A percentile compares a stretch with the other conserved stretches of the same genome.
Conservation (phyloP, 768 basidiomycete species). For the Lepiota subincarnata region DNA sequence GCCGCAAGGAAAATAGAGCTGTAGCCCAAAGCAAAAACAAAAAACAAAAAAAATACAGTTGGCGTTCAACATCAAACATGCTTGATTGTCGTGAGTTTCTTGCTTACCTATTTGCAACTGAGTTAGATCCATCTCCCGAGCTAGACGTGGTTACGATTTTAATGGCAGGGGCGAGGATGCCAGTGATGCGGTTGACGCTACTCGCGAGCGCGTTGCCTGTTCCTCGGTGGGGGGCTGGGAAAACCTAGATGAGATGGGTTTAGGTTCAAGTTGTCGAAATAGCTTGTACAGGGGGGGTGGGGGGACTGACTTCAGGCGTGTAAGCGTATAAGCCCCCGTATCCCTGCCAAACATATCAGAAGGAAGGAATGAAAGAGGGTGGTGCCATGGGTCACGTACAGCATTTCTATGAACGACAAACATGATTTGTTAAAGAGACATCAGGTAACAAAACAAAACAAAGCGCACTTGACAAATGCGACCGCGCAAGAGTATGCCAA, state of each 20-base stretch:
- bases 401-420: not conserved
- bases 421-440: not conserved
- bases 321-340: slow-evolving; percentile 54
- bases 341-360: slow-evolving; percentile 26
- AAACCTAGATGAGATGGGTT: slow-evolving; percentile 24
- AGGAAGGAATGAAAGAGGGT: not conserved
- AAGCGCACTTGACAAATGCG: slow-evolving; percentile 35
- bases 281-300: not conserved
- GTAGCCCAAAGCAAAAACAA: too few species aligned
- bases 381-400: not conserved
- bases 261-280: not conserved
- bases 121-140: slow-evolving; percentile 24
- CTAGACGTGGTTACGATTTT: slow-evolving; percentile 39
- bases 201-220: slow-evolving; percentile 48
- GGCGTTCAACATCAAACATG: not conserved
- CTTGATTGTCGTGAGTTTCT: not conserved
- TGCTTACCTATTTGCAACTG: slow-evolving; percentile 33
- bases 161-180: slow-evolving; percentile 45
- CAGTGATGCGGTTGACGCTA: slow-evolving; percentile 46
- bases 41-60: not conserved
- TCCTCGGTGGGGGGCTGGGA: slow-evolving; percentile 53
- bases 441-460: not conserved
- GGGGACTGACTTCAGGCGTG: slow-evolving; percentile 43
- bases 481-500: slow-evolving; percentile 45
- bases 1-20: slow-evolving; percentile 49